Percentiles rank a stretch among this genome's conserved stretches.
These are phyloP conservation scores for Brassica juncea DNA, from an alignment of 345 rosid species.

Conservation along the genomic window DNA sequence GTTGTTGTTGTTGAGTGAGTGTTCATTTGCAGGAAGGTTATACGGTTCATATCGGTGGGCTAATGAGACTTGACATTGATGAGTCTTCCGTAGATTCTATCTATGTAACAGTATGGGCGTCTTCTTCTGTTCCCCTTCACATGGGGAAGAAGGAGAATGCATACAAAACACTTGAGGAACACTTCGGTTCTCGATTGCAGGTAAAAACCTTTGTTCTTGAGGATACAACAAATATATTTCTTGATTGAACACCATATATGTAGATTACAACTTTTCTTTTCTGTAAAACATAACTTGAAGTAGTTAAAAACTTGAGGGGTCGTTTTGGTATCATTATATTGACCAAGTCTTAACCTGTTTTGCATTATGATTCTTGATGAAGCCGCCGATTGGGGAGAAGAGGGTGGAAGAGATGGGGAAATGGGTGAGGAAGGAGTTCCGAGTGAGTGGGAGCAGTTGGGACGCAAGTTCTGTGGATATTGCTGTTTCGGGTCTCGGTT, in stretches of 20 bases:
- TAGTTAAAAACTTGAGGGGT: neutral
- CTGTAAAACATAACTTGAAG: constrained; percentile 1
- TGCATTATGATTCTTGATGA: constrained; percentile 13
- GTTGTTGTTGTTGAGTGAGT: constrained; percentile 4
- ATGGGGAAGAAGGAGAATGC: constrained; percentile 94
- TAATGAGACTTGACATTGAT: constrained; percentile 84
- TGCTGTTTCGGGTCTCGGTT: constrained; percentile 86
- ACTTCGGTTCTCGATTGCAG: constrained; percentile 86
- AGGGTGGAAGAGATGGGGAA: constrained; percentile 75
- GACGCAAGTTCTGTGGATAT: constrained; percentile 76
- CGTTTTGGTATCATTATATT: neutral
- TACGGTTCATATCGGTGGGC: constrained; percentile 82
- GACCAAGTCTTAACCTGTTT: constrained; percentile 21
- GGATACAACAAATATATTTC: neutral
- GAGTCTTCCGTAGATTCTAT: constrained; percentile 70
- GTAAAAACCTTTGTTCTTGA: constrained; percentile 39
- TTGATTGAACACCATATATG: neutral
- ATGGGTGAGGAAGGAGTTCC: constrained; percentile 75
- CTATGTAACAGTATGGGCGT: constrained; percentile 91
- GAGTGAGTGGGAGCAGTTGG: constrained; percentile 69
- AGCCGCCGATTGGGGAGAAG: constrained; percentile 90
- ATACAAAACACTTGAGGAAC: constrained; percentile 56
- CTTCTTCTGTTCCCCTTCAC: constrained; percentile 82
- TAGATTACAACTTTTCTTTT: neutral
- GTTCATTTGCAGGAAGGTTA: constrained; percentile 65